Evolutionary conservation across 1,284 basidiomycete species (phyloP).

Genomic region (Ganoderma meredithae): DNA sequence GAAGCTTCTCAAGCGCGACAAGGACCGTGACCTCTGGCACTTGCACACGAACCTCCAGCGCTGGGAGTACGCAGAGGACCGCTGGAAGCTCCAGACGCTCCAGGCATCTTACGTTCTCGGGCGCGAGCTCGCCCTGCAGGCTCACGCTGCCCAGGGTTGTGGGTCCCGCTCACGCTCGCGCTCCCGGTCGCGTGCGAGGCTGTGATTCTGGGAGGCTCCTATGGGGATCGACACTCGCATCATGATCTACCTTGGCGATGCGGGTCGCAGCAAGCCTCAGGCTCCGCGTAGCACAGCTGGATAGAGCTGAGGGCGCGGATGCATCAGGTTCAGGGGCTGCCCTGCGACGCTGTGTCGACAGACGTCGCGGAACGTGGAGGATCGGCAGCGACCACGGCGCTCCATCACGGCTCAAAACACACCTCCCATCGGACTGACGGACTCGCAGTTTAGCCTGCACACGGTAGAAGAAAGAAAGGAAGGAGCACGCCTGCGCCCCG

Average conservation of each 20-base stretch:
- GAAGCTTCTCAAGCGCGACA: slow-evolving; percentile 14
- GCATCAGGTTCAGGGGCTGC: neutral
- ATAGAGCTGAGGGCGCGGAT: neutral
- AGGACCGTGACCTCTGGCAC: slow-evolving; percentile 13
- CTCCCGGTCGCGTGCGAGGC: neutral
- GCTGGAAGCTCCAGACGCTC: slow-evolving; percentile 12
- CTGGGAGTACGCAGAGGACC: slow-evolving; percentile 19
- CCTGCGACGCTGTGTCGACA: neutral
- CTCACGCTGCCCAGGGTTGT: neutral
- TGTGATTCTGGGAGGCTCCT: neutral
- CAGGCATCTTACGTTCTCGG: slow-evolving; percentile 14
- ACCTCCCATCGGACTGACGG: neutral
- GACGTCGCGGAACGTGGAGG: neutral
- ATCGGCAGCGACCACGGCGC: neutral
- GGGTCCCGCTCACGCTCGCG: neutral
- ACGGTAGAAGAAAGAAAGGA: slow-evolving; percentile 5
- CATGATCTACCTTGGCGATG: neutral
- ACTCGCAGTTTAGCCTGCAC: neutral
- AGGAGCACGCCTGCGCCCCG: neutral
- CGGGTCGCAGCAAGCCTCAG: neutral
- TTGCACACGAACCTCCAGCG: slow-evolving; percentile 1
- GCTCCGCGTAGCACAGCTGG: neutral
- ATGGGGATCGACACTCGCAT: neutral
- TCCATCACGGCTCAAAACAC: slow-evolving; percentile 1
- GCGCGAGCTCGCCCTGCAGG: slow-evolving; percentile 1